Base-by-base conservation (phyloP, 2,329 filamentous ascomycete species). In the Chaetomium strumarium region DNA sequence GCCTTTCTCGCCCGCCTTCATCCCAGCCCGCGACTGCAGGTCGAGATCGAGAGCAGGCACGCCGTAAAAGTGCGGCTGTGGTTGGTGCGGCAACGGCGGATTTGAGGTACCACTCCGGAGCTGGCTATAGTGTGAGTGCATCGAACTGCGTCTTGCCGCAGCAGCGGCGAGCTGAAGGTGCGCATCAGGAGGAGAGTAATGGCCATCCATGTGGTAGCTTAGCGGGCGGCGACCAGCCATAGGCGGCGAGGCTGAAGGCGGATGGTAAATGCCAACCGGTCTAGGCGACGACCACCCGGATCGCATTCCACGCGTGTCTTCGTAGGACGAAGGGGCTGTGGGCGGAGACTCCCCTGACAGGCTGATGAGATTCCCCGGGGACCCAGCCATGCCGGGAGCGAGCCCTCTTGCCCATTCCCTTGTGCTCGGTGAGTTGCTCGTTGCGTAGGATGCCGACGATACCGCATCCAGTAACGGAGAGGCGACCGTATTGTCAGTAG, bases 21-120 rank as follows among this genome's bases (percentile, higher is more conserved):
- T 72, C 10, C 78, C 79, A 16, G 76, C 71, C 40, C 72, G 74
- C 14, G 72, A 69, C 49, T 72, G 72, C 59, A 70, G 65, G 51
- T 77, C 72, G 44, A 85, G 74, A 60, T 92, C 86, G 31, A 91
- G 75, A 58, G 91, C 85, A 1, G 87, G 86, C 0, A 83, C 77
- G 41, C 84, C 79, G 65, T 90, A 90, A 67, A 88, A 92, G 69
- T 91, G 87, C 16, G 86, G 70, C 67, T 91, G 88, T 1, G 84
- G 78, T 54, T 89, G 80, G 64, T 91, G 87, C 3, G 88, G 86
- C 10, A 85, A 77, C 3, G 86, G 85, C n/a, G 81, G 82, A 47
- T 81, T 76, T 34, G 73, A 66, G 55, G 69, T 64, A 53, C 24
- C 24, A 24, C 67, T 66, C 51, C 79, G 76, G 12, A 73, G 72